phyloP scores from a whole-genome alignment of 495 filamentous ascomycete species.

The Pyrenopolyporus hunteri region DNA sequence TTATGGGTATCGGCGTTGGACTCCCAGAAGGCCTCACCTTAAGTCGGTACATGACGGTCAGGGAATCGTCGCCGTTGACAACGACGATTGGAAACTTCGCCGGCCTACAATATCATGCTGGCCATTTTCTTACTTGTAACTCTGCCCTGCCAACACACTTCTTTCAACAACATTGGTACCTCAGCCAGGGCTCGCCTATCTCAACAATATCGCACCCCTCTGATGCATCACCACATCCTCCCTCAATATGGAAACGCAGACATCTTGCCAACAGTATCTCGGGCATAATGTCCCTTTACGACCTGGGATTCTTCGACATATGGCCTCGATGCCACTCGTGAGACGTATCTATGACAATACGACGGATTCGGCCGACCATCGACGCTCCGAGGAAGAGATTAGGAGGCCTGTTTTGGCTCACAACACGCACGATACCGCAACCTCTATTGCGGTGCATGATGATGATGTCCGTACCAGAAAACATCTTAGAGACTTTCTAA shows the following conservation, averaged over 20 bases:
- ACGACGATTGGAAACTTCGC: neutral
- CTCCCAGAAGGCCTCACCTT: no score
- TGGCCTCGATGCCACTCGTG: constrained; percentile 28
- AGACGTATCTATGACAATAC: neutral
- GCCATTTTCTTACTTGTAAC: neutral
- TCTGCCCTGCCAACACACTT: neutral
- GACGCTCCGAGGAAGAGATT: constrained; percentile 12
- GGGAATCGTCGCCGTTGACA: neutral
- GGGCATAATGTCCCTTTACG: neutral
- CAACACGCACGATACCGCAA: neutral
- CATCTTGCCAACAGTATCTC: neutral
- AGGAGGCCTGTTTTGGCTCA: neutral
- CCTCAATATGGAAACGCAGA: constrained; percentile 23
- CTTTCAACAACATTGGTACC: neutral
- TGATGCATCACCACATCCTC: constrained; percentile 6
- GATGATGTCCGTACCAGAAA: neutral
- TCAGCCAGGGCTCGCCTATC: neutral
- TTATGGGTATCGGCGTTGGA: no score
- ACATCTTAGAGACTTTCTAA: constrained; percentile 12
- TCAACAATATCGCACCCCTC: neutral
- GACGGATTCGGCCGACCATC: neutral
- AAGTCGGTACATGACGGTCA: neutral
- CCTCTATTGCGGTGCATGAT: neutral
- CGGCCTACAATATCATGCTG: neutral
- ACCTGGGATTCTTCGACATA: constrained; percentile 10